Evolutionary conservation across 1,284 basidiomycete genomes (phyloP).

Genomic region (Malassezia vespertilionis): DNA sequence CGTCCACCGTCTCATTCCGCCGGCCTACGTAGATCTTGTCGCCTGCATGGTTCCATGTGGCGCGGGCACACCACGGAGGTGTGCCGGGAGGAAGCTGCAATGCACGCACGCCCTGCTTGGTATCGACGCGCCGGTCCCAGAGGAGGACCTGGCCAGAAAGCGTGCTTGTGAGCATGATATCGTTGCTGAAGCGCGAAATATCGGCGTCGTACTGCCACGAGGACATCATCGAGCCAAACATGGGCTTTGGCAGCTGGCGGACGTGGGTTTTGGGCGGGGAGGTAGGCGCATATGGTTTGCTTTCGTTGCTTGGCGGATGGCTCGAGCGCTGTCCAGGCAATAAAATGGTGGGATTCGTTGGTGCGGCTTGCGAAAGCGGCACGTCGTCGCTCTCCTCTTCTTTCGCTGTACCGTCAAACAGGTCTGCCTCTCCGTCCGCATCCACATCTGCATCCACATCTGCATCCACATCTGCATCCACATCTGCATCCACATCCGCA

Average conservation of each 20-base stretch:
- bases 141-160: constrained; percentile 86
- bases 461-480: constrained; percentile 16
- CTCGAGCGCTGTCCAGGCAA: constrained; percentile 6
- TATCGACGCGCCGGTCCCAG: constrained; percentile 69
- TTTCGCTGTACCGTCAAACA: neutral
- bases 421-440: constrained; percentile 3
- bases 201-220: constrained; percentile 38
- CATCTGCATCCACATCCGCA: constrained; percentile 31
- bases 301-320: constrained; percentile 1
- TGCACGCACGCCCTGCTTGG: constrained; percentile 59
- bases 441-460: constrained; percentile 25
- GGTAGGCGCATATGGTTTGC: neutral
- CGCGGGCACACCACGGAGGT: constrained; percentile 76
- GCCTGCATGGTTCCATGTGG: constrained; percentile 71
- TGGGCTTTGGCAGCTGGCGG: constrained; percentile 27
- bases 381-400: neutral
- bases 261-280: constrained; percentile 11
- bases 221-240: constrained; percentile 33
- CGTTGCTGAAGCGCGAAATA: constrained; percentile 57
- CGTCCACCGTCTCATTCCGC: constrained; percentile 77
- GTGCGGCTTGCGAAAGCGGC: neutral
- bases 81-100: constrained; percentile 77
- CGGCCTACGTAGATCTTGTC: constrained; percentile 80
- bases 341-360: neutral
- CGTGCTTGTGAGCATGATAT: constrained; percentile 75